Conservation (phyloP, 2,329 filamentous ascomycete genomes). For the Phialemonium atrogriseum region DNA sequence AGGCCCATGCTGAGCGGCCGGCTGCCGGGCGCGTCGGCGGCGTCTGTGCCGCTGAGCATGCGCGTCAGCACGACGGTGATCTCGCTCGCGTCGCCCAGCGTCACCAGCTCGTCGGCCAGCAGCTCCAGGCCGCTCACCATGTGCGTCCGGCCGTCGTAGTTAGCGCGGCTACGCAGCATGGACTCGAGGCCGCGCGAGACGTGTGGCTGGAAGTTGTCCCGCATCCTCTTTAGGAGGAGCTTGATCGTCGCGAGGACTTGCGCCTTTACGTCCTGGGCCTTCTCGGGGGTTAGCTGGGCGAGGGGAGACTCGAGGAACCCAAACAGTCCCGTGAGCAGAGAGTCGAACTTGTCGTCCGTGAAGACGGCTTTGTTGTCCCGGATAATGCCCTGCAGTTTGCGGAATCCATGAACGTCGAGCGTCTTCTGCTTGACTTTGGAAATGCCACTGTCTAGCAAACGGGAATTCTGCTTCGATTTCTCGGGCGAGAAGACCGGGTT, state of each 20-base stretch:
- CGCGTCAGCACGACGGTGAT: constrained; percentile 46
- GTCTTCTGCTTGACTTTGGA: constrained; percentile 61
- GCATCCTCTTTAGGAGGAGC: constrained; percentile 60
- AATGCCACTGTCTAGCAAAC: constrained; percentile 66
- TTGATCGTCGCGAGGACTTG: constrained; percentile 69
- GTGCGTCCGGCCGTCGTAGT: constrained; percentile 61
- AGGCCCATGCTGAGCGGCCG: constrained; percentile 55
- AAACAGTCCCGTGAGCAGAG: constrained; percentile 59
- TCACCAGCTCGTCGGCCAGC: constrained; percentile 63
- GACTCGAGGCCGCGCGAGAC: constrained; percentile 60
- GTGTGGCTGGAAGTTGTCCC: constrained; percentile 58
- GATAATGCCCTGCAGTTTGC: constrained; percentile 67
- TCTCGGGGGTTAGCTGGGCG: constrained; percentile 47
- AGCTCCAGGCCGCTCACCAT: constrained; percentile 68
- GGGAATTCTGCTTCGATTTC: constrained; percentile 46
- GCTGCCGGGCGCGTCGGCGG: constrained; percentile 10
- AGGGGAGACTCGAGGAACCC: constrained; percentile 61
- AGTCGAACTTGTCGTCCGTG: constrained; percentile 59
- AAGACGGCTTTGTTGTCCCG: constrained; percentile 58
- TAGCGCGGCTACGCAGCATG: constrained; percentile 54
- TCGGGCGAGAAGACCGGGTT: constrained; percentile 33
- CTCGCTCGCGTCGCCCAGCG: constrained; percentile 54
- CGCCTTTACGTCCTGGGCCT: constrained; percentile 63
- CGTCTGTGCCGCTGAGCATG: constrained; percentile 34
- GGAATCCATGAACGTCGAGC: constrained; percentile 75